Evolutionary conservation across 768 basidiomycete species (phyloP).

Genomic region (Hygrocybe punicea): DNA sequence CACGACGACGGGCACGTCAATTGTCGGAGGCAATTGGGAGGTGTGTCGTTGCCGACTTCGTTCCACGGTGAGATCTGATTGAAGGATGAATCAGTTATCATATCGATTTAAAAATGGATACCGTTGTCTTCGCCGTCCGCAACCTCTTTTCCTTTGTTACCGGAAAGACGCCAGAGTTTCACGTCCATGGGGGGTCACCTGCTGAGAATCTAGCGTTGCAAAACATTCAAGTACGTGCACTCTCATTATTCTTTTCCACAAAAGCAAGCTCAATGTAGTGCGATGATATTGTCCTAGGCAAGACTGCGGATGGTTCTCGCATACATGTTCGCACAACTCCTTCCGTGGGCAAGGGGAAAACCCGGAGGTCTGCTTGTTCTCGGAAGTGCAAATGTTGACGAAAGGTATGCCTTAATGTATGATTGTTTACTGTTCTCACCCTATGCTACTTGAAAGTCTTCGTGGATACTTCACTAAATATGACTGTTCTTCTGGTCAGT

Average conservation of each 20-base stretch:
- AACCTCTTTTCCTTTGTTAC: conserved; percentile 84
- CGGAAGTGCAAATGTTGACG: conserved; percentile 98
- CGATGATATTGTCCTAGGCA: conserved; percentile 53
- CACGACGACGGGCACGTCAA: conserved; percentile 79
- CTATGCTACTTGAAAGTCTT: conserved; percentile 50
- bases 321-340: conserved; percentile 91
- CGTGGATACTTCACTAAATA: conserved; percentile 98
- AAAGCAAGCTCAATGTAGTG: background rate
- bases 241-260: background rate
- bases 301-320: conserved; percentile 91
- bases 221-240: conserved; percentile 75
- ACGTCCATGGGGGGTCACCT: conserved; percentile 77
- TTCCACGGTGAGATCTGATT: background rate
- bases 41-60: conserved; percentile 37
- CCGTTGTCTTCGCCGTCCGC: conserved; percentile 77
- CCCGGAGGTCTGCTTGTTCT: conserved; percentile 86
- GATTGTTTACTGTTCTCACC: background rate
- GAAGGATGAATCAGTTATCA: conserved; percentile 76
- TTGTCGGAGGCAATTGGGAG: conserved; percentile 87
- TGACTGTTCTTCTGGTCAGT: conserved; percentile 84
- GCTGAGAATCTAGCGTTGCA: conserved; percentile 96
- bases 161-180: conserved; percentile 57
- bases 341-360: conserved; percentile 87
- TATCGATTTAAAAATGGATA: conserved; percentile 93
- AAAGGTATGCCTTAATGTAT: conserved; percentile 64